Evolutionary conservation across 805 yeast species (phyloP), one percentile per base, ranked within the genome.

Genomic region (Hanseniaspora pseudoguilliermondii): DNA sequence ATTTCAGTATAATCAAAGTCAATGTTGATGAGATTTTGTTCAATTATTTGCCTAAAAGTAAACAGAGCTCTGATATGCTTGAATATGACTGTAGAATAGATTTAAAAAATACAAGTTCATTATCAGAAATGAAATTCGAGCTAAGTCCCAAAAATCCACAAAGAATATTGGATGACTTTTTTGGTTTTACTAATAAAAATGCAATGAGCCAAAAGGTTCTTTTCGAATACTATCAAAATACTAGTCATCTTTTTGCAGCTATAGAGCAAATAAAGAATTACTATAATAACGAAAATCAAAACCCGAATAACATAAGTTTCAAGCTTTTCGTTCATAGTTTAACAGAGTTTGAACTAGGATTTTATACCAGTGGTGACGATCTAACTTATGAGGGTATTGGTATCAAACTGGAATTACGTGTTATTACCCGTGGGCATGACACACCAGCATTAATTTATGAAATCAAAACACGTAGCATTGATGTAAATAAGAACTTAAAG

Each of bases 1-100:
- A 61, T 50, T 69, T 69, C 58, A 62, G 62, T 47, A 66, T 69
- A 35, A 61, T 67, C 11, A 64, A 64, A 25, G 54, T 68, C 41
- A 64, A 64, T 49, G 67, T 68, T 8, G 66, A 68, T 48, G 69
- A 69, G 57, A 66, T 69, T 15, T 60, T 68, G 9, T 69, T 69
- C 59, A 66, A 67, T 52, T 69, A 69, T 58, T 57, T 69, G 29
- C 62, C 63, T 27, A 60, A 64, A 46, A 59, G 59, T 49, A 13
- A 43, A 15, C 25, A 32, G 3, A 16, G 2, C 21, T 7, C 16
- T 5, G 54, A 51, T 34, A 42, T 41, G 3, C 64, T 61, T 52
- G 60, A 57, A 21, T 63, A 64, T 41, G 72, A 69, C 57, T 69
- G 72, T 59, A 64, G 64, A 15, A 65, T 68, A 23, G 62, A 62